Conservation (phyloP, 208 protist genomes). For the Herpetomonas samuelpessoai region DNA sequence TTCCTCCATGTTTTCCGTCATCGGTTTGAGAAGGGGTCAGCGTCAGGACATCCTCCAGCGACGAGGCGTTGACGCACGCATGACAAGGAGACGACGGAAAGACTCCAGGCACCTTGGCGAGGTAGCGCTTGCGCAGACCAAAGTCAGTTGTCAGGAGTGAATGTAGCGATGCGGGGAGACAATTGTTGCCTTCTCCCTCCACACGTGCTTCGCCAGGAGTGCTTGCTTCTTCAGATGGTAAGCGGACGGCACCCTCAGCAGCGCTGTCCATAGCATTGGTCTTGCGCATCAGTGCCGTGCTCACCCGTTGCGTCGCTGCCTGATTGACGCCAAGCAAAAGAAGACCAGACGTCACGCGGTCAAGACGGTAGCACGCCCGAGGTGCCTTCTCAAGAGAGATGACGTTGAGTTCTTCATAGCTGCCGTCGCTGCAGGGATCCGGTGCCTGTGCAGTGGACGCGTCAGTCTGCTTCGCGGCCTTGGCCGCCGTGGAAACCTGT, state of each 20-base stretch:
- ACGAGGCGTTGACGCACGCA: not conserved
- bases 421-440: not conserved
- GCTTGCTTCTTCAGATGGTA: not conserved
- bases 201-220: too few species aligned
- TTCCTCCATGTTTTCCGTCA: too few species aligned
- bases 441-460: not conserved
- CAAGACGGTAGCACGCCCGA: constrained; percentile 80
- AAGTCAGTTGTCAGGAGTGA: not conserved
- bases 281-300: constrained; percentile 58
- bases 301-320: constrained; percentile 46
- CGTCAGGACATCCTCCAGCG: not conserved
- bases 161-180: too few species aligned
- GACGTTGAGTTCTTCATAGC: constrained; percentile 9
- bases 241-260: constrained; percentile 15
- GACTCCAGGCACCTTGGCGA: constrained; percentile 8
- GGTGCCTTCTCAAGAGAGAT: constrained; percentile 48
- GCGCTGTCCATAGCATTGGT: constrained; percentile 50
- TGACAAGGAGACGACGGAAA: not conserved
- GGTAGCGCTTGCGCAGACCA: constrained; percentile 35
- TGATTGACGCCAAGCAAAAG: constrained; percentile 60
- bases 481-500: not conserved
- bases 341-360: constrained; percentile 88
- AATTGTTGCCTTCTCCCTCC: too few species aligned
- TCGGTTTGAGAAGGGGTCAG: too few species aligned
- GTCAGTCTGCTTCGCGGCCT: not conserved